Conservation (phyloP, 345 rosid species). For the Abelmoschus esculentus region DNA sequence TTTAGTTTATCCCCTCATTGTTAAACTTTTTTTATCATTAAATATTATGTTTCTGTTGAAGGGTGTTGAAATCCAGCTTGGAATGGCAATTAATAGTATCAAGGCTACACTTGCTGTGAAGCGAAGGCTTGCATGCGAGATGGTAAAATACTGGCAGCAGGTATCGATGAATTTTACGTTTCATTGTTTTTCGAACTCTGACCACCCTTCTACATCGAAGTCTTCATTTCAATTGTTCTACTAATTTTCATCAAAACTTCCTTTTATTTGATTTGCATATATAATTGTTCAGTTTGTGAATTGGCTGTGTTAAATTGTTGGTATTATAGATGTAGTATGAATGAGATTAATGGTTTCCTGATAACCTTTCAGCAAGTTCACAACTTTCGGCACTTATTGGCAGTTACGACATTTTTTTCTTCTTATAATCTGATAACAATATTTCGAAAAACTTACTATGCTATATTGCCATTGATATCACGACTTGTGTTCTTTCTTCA, state of each 20-base stretch:
- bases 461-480: background rate
- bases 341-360: background rate
- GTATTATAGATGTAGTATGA: background rate
- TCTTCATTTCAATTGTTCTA: background rate
- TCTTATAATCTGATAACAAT: background rate
- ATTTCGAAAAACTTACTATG: background rate
- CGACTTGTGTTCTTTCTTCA: background rate
- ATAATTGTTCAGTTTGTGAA: background rate
- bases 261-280: background rate
- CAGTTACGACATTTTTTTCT: too few relatives aligned
- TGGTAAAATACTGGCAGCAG: conserved; percentile 99
- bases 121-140: conserved; percentile 96
- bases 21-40: background rate
- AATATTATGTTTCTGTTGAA: conserved; percentile 21
- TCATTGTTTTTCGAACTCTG: background rate
- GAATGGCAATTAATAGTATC: conserved; percentile 94
- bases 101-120: conserved; percentile 98
- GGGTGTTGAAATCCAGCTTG: conserved; percentile 95
- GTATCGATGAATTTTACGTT: conserved; percentile 26
- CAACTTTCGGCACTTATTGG: background rate
- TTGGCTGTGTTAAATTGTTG: background rate
- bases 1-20: background rate
- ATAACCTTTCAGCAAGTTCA: background rate
- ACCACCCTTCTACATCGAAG: background rate
- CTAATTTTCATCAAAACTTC: background rate